Conservation (phyloP, 306 rosid genomes). For the Vicia faba region DNA sequence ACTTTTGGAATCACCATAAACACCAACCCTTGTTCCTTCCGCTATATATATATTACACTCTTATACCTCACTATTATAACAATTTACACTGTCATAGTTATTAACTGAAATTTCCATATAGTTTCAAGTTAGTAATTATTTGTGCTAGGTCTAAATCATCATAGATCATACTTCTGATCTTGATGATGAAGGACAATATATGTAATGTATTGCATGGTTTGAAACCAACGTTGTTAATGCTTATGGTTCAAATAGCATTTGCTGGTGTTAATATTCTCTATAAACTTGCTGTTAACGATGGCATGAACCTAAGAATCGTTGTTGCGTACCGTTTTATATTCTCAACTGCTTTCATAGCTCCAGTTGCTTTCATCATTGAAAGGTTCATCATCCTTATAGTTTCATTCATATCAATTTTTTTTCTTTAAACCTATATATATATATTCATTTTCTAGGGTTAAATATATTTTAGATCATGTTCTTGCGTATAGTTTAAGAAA, state of each 20-base stretch:
- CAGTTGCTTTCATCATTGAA: slow-evolving; percentile 59
- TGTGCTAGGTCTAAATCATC: too few species aligned
- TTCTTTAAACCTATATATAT: too few species aligned
- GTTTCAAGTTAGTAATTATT: too few species aligned
- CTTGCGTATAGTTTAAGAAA: too few species aligned
- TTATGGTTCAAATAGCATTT: slow-evolving; percentile 49
- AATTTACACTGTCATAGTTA: too few species aligned
- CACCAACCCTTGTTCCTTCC: background rate
- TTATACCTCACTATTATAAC: too few species aligned
- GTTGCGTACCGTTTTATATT: slow-evolving; percentile 70
- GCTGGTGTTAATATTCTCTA: slow-evolving; percentile 64
- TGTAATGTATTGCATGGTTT: slow-evolving; percentile 42
- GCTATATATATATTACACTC: background rate
- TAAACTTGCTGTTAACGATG: slow-evolving; percentile 62
- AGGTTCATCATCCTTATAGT: slow-evolving; percentile 36
- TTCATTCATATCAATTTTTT: too few species aligned
- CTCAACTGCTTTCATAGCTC: slow-evolving; percentile 59
- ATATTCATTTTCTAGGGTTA: too few species aligned
- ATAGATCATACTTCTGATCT: too few species aligned
- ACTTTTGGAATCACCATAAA: slow-evolving; percentile 14
- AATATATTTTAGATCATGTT: too few species aligned
- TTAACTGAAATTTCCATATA: too few species aligned
- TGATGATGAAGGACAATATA: background rate
- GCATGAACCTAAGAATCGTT: slow-evolving; percentile 57
- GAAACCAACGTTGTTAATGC: slow-evolving; percentile 57